phyloP scores from a whole-genome alignment of 1,139 yeast species.

The Nakaseomyces nivariensis region DNA sequence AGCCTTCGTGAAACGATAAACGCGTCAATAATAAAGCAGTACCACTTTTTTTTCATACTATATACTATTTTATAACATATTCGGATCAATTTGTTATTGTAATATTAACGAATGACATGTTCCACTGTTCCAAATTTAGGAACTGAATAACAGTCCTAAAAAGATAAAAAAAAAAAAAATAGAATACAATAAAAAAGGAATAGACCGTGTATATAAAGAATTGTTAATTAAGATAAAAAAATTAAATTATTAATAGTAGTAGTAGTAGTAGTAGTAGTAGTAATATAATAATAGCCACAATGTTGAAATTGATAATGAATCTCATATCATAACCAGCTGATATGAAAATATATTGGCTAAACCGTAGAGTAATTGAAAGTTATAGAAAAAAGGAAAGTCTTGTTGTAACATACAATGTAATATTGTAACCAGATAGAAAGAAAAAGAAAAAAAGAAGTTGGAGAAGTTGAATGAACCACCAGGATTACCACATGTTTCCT shows the following conservation, averaged over 20 bases:
- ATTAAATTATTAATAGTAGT: too few species aligned
- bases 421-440: too few species aligned
- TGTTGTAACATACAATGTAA: too few species aligned
- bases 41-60: too few species aligned
- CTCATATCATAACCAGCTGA: conserved; percentile 1
- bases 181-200: background rate
- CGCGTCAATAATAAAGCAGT: background rate
- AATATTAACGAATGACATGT: too few species aligned
- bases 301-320: too few species aligned
- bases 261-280: too few species aligned
- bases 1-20: background rate
- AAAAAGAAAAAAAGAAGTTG: background rate
- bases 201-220: background rate
- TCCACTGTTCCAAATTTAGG: too few species aligned
- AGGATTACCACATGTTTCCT: background rate
- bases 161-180: background rate
- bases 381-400: background rate
- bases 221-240: background rate
- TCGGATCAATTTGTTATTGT: too few species aligned
- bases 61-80: too few species aligned
- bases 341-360: background rate
- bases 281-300: too few species aligned
- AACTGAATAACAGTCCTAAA: too few species aligned
- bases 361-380: background rate
- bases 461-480: background rate